These are phyloP conservation scores for Primulina tabacum DNA, from an alignment of 257 asterid species.

Conservation along the genomic window DNA sequence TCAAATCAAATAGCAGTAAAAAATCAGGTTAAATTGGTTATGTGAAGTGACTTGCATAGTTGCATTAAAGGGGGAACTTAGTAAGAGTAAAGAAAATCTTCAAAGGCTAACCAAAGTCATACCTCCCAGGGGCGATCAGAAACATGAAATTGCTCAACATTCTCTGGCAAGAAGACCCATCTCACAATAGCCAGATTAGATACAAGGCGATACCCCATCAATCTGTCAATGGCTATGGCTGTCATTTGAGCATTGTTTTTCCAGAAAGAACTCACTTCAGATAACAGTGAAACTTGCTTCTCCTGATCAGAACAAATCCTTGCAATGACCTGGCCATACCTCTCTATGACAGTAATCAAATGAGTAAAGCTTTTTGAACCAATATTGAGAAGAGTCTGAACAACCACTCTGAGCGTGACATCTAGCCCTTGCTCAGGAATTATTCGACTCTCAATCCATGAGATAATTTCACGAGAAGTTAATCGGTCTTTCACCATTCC, in stretches of 20 bases:
- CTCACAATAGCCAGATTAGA: constrained; percentile 88
- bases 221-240: constrained; percentile 86
- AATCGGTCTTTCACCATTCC: constrained; percentile 77
- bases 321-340: constrained; percentile 89
- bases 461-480: constrained; percentile 59
- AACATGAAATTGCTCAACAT: constrained; percentile 67
- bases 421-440: constrained; percentile 78
- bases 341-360: constrained; percentile 91
- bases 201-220: constrained; percentile 98
- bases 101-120: constrained; percentile 14
- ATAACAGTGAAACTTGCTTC: constrained; percentile 74
- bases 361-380: constrained; percentile 99
- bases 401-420: constrained; percentile 64
- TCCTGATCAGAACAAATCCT: constrained; percentile 80
- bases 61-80: neutral
- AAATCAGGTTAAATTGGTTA: neutral
- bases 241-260: constrained; percentile 85
- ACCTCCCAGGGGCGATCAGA: constrained; percentile 99
- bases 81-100: neutral
- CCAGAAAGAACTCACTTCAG: constrained; percentile 91
- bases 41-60: neutral
- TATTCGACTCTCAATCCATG: constrained; percentile 79
- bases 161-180: constrained; percentile 84
- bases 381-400: constrained; percentile 84
- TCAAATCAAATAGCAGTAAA: neutral